Percentiles rank a stretch among this genome's conserved stretches.
Conservation (phyloP, 2,329 filamentous ascomycete genomes). For the Fusarium torulosum region DNA sequence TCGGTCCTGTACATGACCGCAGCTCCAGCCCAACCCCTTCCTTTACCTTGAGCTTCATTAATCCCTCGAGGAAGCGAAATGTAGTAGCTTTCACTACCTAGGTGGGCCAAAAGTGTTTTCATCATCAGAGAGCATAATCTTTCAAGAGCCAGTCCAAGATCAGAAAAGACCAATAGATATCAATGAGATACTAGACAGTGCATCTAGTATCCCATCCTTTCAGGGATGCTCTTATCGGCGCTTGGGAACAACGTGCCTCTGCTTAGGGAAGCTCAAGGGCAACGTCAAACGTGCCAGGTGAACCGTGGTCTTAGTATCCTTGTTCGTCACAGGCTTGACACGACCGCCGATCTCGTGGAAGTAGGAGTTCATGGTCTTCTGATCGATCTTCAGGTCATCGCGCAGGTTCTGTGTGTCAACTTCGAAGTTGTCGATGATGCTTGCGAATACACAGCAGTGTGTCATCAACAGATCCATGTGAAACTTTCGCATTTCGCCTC, state of each 20-base stretch:
- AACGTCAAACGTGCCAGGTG: conserved; percentile 78
- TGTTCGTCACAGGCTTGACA: conserved; percentile 70
- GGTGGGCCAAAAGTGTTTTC: not conserved
- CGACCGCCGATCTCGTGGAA: conserved; percentile 81
- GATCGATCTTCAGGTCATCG: conserved; percentile 78
- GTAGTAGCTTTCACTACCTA: not conserved
- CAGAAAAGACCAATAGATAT: not conserved
- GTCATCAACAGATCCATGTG: conserved; percentile 79
- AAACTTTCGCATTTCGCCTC: conserved; percentile 75
- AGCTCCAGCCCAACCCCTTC: not conserved
- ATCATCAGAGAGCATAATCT: not conserved
- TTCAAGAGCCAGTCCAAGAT: not conserved
- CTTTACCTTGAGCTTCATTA: not conserved
- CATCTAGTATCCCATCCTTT: not conserved
- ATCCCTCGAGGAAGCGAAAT: not conserved
- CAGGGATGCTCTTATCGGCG: conserved; percentile 33
- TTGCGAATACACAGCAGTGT: conserved; percentile 77
- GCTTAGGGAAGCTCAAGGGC: conserved; percentile 86
- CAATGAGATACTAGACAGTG: not conserved
- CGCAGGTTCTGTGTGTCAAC: conserved; percentile 77
- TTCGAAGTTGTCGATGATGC: conserved; percentile 79
- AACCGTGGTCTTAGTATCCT: conserved; percentile 67
- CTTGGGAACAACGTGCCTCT: conserved; percentile 52
- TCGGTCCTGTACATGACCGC: not conserved
- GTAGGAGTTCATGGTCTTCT: conserved; percentile 77